Conservation (phyloP, 169 alveolate species). For the Eimeria acervulina region DNA sequence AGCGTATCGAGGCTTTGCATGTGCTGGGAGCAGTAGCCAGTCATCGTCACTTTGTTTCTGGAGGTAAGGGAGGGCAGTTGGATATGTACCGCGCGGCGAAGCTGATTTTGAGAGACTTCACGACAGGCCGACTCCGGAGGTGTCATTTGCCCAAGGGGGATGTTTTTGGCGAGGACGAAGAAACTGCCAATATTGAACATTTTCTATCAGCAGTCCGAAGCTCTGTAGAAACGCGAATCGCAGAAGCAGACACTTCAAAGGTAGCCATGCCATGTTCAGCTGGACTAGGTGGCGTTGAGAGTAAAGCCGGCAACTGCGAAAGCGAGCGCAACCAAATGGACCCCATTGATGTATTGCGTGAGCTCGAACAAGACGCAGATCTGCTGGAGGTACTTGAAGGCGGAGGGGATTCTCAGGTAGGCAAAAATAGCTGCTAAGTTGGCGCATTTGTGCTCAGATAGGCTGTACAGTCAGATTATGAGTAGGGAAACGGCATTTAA, state of each 20-base stretch:
- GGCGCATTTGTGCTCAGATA: not conserved
- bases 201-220: not conserved
- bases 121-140: slow-evolving; percentile 96
- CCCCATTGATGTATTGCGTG: slow-evolving; percentile 39
- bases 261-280: not conserved
- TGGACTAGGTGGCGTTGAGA: too few species aligned
- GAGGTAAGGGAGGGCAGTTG: slow-evolving; percentile 97
- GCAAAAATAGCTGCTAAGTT: not conserved
- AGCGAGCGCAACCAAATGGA: not conserved
- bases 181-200: not conserved
- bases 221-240: slow-evolving; percentile 31
- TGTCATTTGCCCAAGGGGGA: slow-evolving; percentile 72
- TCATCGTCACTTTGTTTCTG: slow-evolving; percentile 90
- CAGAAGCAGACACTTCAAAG: not conserved
- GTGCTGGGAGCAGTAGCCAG: slow-evolving; percentile 91
- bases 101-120: slow-evolving; percentile 96
- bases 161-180: slow-evolving; percentile 40
- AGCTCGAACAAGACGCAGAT: slow-evolving; percentile 59
- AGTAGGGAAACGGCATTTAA: not conserved
- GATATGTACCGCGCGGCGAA: slow-evolving; percentile 97
- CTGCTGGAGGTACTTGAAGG: slow-evolving; percentile 34
- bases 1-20: slow-evolving; percentile 77
- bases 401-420: slow-evolving; percentile 22
- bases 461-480: not conserved
- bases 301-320: not conserved